Base-by-base conservation (phyloP, 371 early-diverging fungal species). In the Mortierella sp. region DNA sequence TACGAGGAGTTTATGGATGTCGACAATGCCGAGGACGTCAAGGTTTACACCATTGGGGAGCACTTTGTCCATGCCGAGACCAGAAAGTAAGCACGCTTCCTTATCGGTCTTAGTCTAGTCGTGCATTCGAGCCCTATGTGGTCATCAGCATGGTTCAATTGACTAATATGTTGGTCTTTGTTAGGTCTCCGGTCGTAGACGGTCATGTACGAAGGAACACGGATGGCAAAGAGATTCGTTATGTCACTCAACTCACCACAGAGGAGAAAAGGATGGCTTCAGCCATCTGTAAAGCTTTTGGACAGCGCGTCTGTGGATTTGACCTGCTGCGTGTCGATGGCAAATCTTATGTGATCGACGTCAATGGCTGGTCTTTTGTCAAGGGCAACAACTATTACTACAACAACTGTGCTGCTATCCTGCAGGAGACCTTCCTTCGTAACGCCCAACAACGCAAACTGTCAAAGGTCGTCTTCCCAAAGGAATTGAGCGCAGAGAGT, bases 311-410 rank as follows among this genome's bases (percentile, higher is more conserved):
- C 1, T 99, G 99, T 72, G 99, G 99, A 0, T 93, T 98, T 60
- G 99, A 99, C 80, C 79, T 98, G 22, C 79, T 99, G 54, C 90
- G 99, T 6, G 90, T 90, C 2, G 79, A 81, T 48, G 96, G 96
- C 13, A 84, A 87, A 67, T 95, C 96, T 4, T 94, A 91, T 79
- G 97, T 98, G 10, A 97, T 99, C 71, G 99, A 99, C 79, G 98
- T 99, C 55, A 99, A 99, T 69, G 99, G 99, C 10, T 99, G 99
- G 99, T 95, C 96, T 27, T 99, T 99, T 84, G 99, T 99, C 52
- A 99, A 99, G 80, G 97, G 96, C 57, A 96, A 93, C 71, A 91
- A 92, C 49, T 85, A 89, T 19, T 99, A 99, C 78, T 98, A 97
- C 78, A 95, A 95, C 71, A 86, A 88, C 41, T 95, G 95, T 45